Conservation (phyloP, 306 rosid species). For the Benincasa hispida region DNA sequence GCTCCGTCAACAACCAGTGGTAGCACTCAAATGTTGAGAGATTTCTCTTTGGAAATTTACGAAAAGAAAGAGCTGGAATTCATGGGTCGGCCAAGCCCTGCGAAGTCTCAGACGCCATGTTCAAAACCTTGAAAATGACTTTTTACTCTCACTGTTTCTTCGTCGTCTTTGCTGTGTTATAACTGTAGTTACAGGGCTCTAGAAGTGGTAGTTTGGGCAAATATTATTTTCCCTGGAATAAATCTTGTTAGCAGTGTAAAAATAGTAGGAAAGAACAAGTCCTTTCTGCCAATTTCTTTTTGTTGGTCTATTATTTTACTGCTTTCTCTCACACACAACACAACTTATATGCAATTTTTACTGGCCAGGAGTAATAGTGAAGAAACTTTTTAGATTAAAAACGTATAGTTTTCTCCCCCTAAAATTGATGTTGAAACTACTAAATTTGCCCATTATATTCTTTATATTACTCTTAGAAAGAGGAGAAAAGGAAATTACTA, state of each 20-base stretch:
- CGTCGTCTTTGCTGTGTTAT: not conserved
- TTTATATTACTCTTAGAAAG: not conserved
- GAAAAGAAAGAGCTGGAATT: slow-evolving; percentile 76
- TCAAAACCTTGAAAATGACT: slow-evolving; percentile 26
- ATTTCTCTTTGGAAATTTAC: slow-evolving; percentile 49
- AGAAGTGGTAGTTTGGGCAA: not conserved
- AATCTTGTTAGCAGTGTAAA: not conserved
- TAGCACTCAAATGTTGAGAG: slow-evolving; percentile 43
- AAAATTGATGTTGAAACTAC: not conserved
- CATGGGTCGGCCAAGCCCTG: slow-evolving; percentile 25
- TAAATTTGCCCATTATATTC: not conserved
- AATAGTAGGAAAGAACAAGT: not conserved
- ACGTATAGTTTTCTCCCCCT: not conserved
- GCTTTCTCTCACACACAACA: not conserved
- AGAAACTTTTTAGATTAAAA: too few species aligned
- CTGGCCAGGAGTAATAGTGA: not conserved
- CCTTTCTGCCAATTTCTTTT: not conserved
- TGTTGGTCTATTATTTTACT: not conserved
- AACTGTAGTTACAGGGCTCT: not conserved
- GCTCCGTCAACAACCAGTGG: not conserved
- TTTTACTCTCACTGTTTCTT: not conserved
- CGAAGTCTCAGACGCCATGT: slow-evolving; percentile 26
- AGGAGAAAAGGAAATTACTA: too few species aligned
- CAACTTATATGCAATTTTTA: not conserved
- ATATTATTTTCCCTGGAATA: not conserved